These are phyloP conservation scores for Cymbidium sinense DNA, from an alignment of 106 monocot species.

Conservation along the genomic window DNA sequence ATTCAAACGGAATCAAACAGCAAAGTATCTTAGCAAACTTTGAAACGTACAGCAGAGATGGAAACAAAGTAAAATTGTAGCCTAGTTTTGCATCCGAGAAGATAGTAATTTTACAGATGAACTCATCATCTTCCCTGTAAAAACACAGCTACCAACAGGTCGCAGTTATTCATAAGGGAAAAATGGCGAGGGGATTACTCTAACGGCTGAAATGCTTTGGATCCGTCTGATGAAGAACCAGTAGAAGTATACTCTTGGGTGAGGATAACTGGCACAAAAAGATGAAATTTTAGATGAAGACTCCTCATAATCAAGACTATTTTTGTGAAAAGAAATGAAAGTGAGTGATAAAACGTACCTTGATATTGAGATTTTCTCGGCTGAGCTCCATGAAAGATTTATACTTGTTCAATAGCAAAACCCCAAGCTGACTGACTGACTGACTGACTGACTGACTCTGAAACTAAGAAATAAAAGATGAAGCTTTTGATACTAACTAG, in stretches of 20 bases:
- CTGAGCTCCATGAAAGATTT: neutral
- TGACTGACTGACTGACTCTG: neutral
- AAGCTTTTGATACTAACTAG: neutral
- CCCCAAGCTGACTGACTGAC: neutral
- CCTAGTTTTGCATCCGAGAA: neutral
- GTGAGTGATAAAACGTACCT: neutral
- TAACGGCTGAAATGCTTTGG: neutral
- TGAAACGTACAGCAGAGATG: no score
- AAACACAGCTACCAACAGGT: no score
- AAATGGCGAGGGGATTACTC: no score
- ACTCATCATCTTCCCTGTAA: neutral
- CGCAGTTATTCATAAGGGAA: no score
- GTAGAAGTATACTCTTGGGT: neutral
- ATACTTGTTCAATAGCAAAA: neutral
- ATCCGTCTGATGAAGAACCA: slow-evolving; percentile 1
- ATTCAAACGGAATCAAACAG: no score
- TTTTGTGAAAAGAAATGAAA: neutral
- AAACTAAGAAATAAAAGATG: neutral
- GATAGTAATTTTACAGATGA: neutral
- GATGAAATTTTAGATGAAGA: neutral
- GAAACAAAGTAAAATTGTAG: neutral
- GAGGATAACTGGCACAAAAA: neutral
- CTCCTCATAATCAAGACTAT: neutral
- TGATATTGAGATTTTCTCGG: neutral
- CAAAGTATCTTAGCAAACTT: no score